A percentile compares a stretch with the other conserved stretches of the same genome.
Conservation (phyloP, 1,139 yeast genomes). For the Blastobotrys aristatus region DNA sequence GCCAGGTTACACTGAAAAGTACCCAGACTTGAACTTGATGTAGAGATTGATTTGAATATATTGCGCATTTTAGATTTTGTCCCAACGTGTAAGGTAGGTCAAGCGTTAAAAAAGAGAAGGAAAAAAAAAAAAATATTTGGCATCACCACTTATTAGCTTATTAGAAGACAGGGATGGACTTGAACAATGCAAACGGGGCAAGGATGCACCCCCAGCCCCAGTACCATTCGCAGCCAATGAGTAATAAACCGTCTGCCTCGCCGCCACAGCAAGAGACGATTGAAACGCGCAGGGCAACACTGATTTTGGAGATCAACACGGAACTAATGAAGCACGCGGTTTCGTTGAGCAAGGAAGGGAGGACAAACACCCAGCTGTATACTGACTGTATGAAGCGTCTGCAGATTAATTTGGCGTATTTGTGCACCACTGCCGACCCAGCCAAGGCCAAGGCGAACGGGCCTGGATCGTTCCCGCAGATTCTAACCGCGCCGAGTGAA, state of each 20-base stretch:
- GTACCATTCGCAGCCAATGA: neutral
- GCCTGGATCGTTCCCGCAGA: conserved; percentile 26
- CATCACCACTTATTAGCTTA: too few species aligned
- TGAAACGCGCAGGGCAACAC: conserved; percentile 25
- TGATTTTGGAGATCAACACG: conserved; percentile 32
- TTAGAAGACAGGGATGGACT: too few species aligned
- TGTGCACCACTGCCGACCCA: conserved; percentile 30
- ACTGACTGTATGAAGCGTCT: conserved; percentile 31
- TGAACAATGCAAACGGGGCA: conserved; percentile 4
- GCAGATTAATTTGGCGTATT: conserved; percentile 33
- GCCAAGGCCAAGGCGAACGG: conserved; percentile 20
- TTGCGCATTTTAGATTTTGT: too few species aligned
- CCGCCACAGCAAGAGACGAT: neutral
- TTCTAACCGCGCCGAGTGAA: conserved; percentile 31
- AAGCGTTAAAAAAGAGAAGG: too few species aligned
- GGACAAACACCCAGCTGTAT: neutral
- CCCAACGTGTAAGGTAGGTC: too few species aligned
- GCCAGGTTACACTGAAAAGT: conserved; percentile 97
- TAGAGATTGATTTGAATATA: conserved; percentile 43
- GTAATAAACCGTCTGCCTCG: too few species aligned
- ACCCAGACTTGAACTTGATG: conserved; percentile 94
- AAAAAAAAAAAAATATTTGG: neutral
- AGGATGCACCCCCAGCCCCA: neutral
- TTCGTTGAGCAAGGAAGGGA: conserved; percentile 22
- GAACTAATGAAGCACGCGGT: conserved; percentile 31